Base-by-base conservation (phyloP, 2,329 filamentous ascomycete genomes). In the Pseudohalonectria lignicola region DNA sequence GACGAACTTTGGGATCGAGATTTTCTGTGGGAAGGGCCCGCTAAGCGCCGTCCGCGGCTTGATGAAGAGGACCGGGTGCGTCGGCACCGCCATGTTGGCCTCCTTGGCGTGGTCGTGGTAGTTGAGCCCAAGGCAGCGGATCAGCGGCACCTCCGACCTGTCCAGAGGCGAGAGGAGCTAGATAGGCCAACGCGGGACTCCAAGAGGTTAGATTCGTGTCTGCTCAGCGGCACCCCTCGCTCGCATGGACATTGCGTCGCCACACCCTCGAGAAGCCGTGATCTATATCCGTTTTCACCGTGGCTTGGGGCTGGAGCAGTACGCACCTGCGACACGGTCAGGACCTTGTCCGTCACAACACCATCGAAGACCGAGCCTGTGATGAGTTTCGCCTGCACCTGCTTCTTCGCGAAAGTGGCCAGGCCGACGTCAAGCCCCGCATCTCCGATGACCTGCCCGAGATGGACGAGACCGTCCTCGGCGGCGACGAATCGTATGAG, bases 71-170 rank as follows among this genome's bases (percentile, higher is more conserved):
- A 59, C 53, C 0, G 58, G 59, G 4, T 47, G 44, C 20, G 52
- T 46, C 1, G 61, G 60, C 17, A 62, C 47, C 2, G 55, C 45
- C 50, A 61, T 52, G 33, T 53, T 54, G 36, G 55, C 55, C 47
- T 64, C 61, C 13, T 45, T 41, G 5, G 59, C 60, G 39, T 63
- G 61, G 45, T 63, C 53, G 26, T 49, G 50, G 46, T 66, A 66
- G 50, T 67, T 69, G 37, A 67, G 55, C 6, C 64, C 64, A 34
- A 67, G 49, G 46, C 63, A 67, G 26, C 63, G 60, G 35, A 67
- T 63, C 16, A 59, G 56, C 25, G 57, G 56, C 5, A 62, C 53
- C 23, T 66, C 56, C 11, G 51, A 41, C 16, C 41, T 41, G 1
- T 50, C 43, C 17, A 66, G 39, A 0, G 62, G 62, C 2, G 55